These are phyloP conservation scores for Aspergillus fumigatiaffinis DNA, from an alignment of 2,329 filamentous ascomycete genomes.

Conservation along the genomic window DNA sequence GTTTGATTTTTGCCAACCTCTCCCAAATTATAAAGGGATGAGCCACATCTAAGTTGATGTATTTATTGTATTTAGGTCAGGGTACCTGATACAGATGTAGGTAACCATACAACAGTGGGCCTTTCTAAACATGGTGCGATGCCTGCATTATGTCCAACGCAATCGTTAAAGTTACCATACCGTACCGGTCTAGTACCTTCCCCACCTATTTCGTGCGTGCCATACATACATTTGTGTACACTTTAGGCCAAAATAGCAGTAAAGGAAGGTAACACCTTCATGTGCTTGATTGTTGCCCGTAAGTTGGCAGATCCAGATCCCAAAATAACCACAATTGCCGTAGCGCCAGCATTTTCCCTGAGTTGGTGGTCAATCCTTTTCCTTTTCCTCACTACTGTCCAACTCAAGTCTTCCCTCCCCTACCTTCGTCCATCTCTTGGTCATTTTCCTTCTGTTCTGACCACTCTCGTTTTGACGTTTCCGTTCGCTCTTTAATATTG, in stretches of 20 bases:
- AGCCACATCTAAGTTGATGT: neutral
- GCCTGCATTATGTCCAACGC: neutral
- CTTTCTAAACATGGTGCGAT: neutral
- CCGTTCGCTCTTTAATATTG: neutral
- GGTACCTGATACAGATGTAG: neutral
- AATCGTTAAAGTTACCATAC: neutral
- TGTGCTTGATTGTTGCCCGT: constrained; percentile 9
- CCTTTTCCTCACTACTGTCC: constrained; percentile 23
- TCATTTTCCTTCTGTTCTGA: constrained; percentile 9
- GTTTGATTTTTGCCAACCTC: neutral
- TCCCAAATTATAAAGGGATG: neutral
- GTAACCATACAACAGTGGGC: neutral
- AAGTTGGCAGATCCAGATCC: constrained; percentile 22
- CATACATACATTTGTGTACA: neutral
- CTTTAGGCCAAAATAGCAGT: neutral
- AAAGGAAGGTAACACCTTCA: constrained; percentile 8
- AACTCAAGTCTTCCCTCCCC: constrained; percentile 22
- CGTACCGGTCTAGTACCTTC: neutral
- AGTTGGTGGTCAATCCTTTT: constrained; percentile 17
- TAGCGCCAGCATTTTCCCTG: constrained; percentile 12
- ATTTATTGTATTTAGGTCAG: neutral
- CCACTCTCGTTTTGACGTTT: constrained; percentile 4
- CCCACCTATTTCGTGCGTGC: neutral
- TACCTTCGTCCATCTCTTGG: constrained; percentile 21
- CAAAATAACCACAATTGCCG: constrained; percentile 29